Evolutionary conservation across 331 rosid genomes (phyloP).

Genomic region (Acacia pycnantha): DNA sequence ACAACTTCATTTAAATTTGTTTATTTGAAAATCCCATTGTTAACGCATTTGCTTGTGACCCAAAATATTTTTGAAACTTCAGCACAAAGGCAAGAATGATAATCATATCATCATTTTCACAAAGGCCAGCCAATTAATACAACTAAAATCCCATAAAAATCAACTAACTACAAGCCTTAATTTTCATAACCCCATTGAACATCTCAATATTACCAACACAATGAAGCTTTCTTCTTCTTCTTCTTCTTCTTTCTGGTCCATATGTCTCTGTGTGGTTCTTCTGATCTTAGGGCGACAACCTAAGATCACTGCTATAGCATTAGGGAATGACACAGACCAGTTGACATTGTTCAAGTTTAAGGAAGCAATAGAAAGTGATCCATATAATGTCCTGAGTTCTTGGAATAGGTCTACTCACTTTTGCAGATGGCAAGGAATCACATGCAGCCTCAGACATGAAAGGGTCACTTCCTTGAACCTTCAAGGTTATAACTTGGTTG

Average conservation of each 20-base stretch:
- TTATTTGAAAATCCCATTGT: neutral
- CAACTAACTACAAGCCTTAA: neutral
- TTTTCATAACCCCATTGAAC: neutral
- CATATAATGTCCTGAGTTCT: constrained; percentile 20
- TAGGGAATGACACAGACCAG: constrained; percentile 36
- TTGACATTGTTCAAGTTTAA: constrained; percentile 29
- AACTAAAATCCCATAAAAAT: neutral
- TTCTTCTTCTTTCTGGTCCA: neutral
- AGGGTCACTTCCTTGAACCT: constrained; percentile 31
- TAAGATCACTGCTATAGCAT: constrained; percentile 20
- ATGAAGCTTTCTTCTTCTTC: constrained; percentile 12
- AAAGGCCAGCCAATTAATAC: neutral
- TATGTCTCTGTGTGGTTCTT: constrained; percentile 18
- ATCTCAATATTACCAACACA: constrained; percentile 13
- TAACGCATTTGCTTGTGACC: neutral
- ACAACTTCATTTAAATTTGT: neutral
- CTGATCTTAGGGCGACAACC: constrained; percentile 9
- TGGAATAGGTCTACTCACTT: constrained; percentile 39
- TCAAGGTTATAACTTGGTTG: constrained; percentile 33
- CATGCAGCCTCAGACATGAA: constrained; percentile 33
- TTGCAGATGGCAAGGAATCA: constrained; percentile 41
- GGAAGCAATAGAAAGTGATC: constrained; percentile 18
- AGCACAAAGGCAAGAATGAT: neutral
- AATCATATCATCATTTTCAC: neutral
- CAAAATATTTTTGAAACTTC: neutral